A percentile compares a stretch with the other conserved stretches of the same genome.
These are phyloP conservation scores for Bothriochloa decipiens DNA, from an alignment of 176 grass and related monocot genomes.

Conservation along the genomic window DNA sequence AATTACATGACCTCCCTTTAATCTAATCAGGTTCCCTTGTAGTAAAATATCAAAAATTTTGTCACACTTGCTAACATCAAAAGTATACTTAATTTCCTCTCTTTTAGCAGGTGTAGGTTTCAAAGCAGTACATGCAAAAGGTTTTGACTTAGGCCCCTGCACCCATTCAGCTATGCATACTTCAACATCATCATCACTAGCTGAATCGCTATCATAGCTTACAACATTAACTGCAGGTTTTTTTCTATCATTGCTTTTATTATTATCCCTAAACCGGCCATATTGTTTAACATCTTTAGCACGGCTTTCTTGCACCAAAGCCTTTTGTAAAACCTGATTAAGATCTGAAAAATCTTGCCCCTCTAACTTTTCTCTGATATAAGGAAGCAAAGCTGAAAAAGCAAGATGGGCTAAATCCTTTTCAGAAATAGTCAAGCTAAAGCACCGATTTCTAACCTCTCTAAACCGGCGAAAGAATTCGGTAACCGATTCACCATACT, in stretches of 20 bases:
- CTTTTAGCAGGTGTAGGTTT: neutral
- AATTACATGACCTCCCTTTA: constrained; percentile 12
- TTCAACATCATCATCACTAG: neutral
- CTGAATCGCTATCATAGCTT: neutral
- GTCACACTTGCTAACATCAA: constrained; percentile 15
- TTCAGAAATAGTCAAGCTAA: neutral
- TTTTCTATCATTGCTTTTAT: neutral
- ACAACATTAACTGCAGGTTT: neutral
- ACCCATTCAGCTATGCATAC: neutral
- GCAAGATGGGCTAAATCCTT: neutral
- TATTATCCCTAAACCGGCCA: neutral
- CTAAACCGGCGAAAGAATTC: neutral
- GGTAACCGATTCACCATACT: neutral
- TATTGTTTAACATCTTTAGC: neutral
- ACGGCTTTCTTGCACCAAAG: neutral
- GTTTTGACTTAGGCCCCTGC: neutral
- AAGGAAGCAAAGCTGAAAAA: neutral
- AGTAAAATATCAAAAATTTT: neutral
- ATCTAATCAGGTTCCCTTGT: neutral
- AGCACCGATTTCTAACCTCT: neutral
- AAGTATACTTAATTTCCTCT: neutral
- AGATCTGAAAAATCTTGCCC: constrained; percentile 4
- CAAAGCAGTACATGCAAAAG: neutral
- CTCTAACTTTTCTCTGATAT: neutral
- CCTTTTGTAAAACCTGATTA: constrained; percentile 3